Evolutionary conservation across 306 rosid species (phyloP).

Genomic region (Pyrus pyrifolia): DNA sequence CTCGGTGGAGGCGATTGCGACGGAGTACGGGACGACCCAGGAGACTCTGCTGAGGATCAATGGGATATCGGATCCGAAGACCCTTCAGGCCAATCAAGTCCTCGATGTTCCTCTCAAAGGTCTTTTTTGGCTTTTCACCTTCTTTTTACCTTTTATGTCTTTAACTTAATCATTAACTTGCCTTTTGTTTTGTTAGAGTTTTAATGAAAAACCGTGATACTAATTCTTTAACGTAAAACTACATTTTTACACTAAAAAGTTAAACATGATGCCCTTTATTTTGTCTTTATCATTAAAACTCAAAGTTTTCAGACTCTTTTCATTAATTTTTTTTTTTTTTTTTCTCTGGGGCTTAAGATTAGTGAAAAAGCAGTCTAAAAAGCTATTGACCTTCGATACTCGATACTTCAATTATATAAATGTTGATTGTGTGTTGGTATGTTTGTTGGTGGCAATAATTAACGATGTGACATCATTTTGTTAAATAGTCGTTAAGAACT

Average conservation of each 20-base stretch:
- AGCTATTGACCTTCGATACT: not conserved
- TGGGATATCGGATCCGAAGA: slow-evolving; percentile 27
- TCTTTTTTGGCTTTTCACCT: slow-evolving; percentile 3
- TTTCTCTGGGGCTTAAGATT: not conserved
- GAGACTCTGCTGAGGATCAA: slow-evolving; percentile 39
- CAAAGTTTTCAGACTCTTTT: no score
- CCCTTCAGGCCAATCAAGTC: slow-evolving; percentile 40
- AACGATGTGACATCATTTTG: no score
- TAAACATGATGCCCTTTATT: no score
- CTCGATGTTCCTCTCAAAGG: slow-evolving; percentile 87
- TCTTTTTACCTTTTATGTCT: not conserved
- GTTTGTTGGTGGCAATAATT: no score
- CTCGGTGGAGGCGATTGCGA: slow-evolving; percentile 33
- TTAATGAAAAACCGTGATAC: no score
- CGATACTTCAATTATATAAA: no score
- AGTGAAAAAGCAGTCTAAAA: not conserved
- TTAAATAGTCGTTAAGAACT: not conserved
- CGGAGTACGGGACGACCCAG: slow-evolving; percentile 29
- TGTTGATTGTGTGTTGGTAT: no score
- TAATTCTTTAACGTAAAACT: no score
- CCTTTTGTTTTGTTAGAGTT: no score
- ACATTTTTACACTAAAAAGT: no score
- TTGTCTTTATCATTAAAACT: no score
- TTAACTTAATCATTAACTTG: not conserved
- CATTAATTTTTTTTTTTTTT: not conserved